Evolutionary conservation across 2,329 filamentous ascomycete genomes (phyloP).

Genomic region (Sclerotinia spermophila): DNA sequence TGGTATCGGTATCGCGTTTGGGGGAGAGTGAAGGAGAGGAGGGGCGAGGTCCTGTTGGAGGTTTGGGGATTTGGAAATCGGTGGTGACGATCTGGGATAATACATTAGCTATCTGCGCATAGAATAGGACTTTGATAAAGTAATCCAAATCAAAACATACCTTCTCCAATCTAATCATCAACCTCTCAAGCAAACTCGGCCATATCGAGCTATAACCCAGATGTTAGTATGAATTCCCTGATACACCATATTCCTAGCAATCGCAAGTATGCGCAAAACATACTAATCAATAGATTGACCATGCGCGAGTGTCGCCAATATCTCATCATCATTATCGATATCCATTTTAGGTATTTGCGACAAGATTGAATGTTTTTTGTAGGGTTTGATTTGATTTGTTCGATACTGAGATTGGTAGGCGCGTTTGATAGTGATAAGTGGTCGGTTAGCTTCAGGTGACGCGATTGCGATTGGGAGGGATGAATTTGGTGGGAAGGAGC

Average conservation of each 20-base stretch:
- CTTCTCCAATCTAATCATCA: conserved; percentile 40
- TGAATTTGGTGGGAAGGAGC: neutral
- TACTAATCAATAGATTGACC: conserved; percentile 56
- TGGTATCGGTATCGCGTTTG: conserved; percentile 20
- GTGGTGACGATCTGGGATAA: conserved; percentile 48
- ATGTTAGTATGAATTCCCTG: neutral
- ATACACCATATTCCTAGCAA: neutral
- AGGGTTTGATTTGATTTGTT: neutral
- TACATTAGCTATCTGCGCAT: neutral
- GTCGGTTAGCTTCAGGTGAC: neutral
- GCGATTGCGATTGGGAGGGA: neutral
- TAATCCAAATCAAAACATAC: conserved; percentile 18
- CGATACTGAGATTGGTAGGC: neutral
- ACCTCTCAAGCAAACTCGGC: conserved; percentile 40
- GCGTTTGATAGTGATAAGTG: conserved; percentile 9
- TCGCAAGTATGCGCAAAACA: conserved; percentile 32
- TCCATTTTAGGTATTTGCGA: conserved; percentile 47
- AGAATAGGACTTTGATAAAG: neutral
- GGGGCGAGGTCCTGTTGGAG: conserved; percentile 40
- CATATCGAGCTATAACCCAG: conserved; percentile 38
- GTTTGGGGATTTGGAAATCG: conserved; percentile 56
- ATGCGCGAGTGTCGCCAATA: conserved; percentile 43
- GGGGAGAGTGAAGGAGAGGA: conserved; percentile 46
- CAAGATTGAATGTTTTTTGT: conserved; percentile 23
- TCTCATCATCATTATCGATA: conserved; percentile 47